Conservation (phyloP, 495 filamentous ascomycete species). For the Chaetomium fimeti region DNA sequence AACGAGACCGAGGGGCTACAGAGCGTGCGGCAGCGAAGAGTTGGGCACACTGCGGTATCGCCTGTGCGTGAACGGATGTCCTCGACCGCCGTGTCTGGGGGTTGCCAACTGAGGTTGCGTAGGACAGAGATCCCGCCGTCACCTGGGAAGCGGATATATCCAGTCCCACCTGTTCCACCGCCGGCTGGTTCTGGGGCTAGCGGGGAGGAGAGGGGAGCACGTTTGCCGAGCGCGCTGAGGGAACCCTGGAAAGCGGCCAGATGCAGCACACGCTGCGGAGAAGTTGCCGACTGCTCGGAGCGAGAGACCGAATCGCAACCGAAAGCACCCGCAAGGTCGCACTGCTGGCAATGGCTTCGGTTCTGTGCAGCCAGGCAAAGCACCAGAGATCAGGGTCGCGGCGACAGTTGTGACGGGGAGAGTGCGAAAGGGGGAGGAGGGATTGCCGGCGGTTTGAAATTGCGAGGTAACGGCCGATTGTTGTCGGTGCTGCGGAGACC, state of each 20-base stretch:
- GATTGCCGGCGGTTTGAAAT: slow-evolving; percentile 5
- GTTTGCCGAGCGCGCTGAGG: not conserved
- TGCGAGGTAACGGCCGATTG: slow-evolving; percentile 12
- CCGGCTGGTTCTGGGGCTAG: slow-evolving; percentile 9
- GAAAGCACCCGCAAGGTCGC: slow-evolving; percentile 27
- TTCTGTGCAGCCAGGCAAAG: slow-evolving; percentile 27
- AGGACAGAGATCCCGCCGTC: slow-evolving; percentile 48
- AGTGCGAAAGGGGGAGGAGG: not conserved
- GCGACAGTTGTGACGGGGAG: slow-evolving; percentile 17
- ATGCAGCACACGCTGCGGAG: slow-evolving; percentile 24
- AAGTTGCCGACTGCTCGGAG: slow-evolving; percentile 13
- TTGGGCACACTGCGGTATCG: slow-evolving; percentile 17
- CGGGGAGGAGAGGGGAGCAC: slow-evolving; percentile 1
- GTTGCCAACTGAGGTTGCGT: slow-evolving; percentile 28
- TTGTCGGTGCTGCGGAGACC: slow-evolving; percentile 10
- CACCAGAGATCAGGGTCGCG: slow-evolving; percentile 11
- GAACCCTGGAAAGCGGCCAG: slow-evolving; percentile 16
- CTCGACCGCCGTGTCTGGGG: slow-evolving; percentile 23
- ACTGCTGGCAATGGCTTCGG: slow-evolving; percentile 34
- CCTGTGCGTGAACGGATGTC: slow-evolving; percentile 19
- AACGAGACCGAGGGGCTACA: slow-evolving; percentile 21
- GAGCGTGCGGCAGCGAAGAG: slow-evolving; percentile 14
- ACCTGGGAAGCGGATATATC: slow-evolving; percentile 31
- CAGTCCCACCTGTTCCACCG: slow-evolving; percentile 29
- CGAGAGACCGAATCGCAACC: slow-evolving; percentile 20